Base-by-base conservation (phyloP, 345 rosid genomes). In the Sisymbrium altissimum region DNA sequence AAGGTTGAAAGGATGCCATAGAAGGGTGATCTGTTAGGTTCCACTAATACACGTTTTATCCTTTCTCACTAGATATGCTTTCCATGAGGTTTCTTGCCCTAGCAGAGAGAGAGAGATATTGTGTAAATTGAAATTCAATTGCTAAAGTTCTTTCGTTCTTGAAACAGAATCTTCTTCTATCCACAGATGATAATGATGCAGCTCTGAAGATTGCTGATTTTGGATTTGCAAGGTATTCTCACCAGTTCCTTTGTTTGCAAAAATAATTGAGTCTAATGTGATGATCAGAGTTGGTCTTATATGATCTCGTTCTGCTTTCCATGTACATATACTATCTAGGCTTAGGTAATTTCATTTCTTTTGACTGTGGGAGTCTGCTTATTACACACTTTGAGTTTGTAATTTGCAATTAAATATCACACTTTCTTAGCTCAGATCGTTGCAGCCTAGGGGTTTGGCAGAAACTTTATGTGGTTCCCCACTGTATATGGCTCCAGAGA, bases 391-490 rank as follows among this genome's bases (percentile, higher is more conserved):
- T 39, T 46, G 57, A 41, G 43, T 75, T 59, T 17, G 41, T 60
- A 35, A 40, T 70, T 60, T 52, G 41, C 46, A n/a, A 48, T 67
- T 49, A 59, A 64, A 49, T 64, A 41, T 68, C 74, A 46, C 71
- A 21, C 23, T 53, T 64, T 78, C 56, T 75, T 64, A 73, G 72
- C 72, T 77, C 87, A 96, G 99, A 84, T 90, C 97, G 25, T 80
- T 96, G 82, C 96, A 92, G 79, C 94, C 97, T 69, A 86, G 85
- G 81, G 94, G 92, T 61, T 91, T 96, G 72, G 99, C 99, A 64
- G 99, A 96, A 89, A 96, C 99, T 41, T 75, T 96, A 76, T 96
- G 99, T 79, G 99, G 99, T 70, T 96, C 99, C 41, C 99, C 99
- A 14, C 92, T 96, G 71, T 96, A 96, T 82, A 96, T 96, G 99